Base-by-base conservation (phyloP, 148 eudicot species). In the Agrostemma githago region DNA sequence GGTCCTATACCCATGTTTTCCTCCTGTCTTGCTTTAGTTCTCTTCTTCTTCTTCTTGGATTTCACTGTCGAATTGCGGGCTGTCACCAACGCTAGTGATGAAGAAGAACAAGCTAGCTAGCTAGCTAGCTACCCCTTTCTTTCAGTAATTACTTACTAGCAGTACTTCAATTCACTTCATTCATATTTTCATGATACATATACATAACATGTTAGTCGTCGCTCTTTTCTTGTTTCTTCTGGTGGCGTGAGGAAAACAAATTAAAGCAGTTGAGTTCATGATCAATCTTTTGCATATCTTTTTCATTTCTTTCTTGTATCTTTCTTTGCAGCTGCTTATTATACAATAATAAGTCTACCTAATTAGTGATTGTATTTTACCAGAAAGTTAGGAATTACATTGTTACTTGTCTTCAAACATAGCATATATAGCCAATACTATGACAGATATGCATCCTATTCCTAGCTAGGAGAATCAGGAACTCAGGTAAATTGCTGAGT, bases 1-100 rank as follows among this genome's bases (percentile, higher is more conserved):
- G 98, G 98, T 8, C 93, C 98, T 3, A 87, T 94, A 19, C 97
- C 97, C 0, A 92, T 91, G 97, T 87, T 94, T 21, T 26, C 82
- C 39, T 72, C 91, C 69, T 87, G 93, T 34, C 1, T 81, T 64
- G 75, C 80, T 43, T 72, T 94, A 79, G 93, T 89, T 40, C 19
- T 85, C 64, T 19, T 86, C 80, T 83, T 94, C 60, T 86, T 82
- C 79, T 94, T 88, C 74, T 85, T 92, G 46, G 97, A 92, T 66
- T 74, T 86, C 26, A 84, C 87, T 0, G 73, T 78, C 2, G 92
- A 91, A 54, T 81, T 81, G 46, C 74, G 74, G 8, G 57, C 66
- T 72, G 76, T 68, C n/a, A 61, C 54, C 34, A 44, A 65, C 40
- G 63, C 19, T 71, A 72, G 54, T 42, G 2, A 3, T 34, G 84